phyloP scores from a whole-genome alignment of 1,284 basidiomycete species.

The Irpex rosettiformis region DNA sequence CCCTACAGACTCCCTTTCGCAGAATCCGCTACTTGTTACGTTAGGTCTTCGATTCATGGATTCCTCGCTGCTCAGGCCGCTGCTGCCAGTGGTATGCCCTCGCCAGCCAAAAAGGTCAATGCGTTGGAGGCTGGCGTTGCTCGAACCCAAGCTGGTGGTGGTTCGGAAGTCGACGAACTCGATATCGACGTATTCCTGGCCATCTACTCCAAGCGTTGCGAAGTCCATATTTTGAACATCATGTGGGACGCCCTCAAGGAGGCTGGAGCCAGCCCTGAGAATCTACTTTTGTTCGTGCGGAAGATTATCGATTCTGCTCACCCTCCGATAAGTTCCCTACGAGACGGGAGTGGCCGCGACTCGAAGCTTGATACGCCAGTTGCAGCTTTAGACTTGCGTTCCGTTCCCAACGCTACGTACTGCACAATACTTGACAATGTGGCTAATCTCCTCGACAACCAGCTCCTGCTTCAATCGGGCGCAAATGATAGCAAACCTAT shows the following conservation, averaged over 20 bases:
- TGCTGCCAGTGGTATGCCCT: neutral
- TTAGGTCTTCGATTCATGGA: neutral
- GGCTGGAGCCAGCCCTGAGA: neutral
- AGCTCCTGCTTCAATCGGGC: neutral
- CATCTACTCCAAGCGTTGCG: neutral
- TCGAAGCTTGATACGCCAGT: neutral
- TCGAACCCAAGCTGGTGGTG: neutral
- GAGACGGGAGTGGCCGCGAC: neutral
- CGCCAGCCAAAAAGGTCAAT: neutral
- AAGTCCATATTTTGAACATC: neutral
- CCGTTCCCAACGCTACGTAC: neutral
- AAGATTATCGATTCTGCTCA: neutral
- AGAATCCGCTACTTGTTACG: neutral
- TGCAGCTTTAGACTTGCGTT: neutral
- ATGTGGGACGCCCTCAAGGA: slow-evolving; percentile 1
- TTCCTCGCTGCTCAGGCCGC: too few relatives aligned
- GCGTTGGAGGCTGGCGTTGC: neutral
- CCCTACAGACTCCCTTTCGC: slow-evolving; percentile 3
- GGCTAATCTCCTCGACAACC: neutral
- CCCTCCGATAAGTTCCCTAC: neutral
- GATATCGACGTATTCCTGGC: neutral
- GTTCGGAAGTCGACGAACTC: neutral
- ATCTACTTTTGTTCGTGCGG: neutral
- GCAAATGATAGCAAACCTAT: neutral
- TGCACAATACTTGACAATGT: neutral